These are phyloP conservation scores for Leishmania tarentolae DNA, from an alignment of 208 protist species.

Conservation along the genomic window DNA sequence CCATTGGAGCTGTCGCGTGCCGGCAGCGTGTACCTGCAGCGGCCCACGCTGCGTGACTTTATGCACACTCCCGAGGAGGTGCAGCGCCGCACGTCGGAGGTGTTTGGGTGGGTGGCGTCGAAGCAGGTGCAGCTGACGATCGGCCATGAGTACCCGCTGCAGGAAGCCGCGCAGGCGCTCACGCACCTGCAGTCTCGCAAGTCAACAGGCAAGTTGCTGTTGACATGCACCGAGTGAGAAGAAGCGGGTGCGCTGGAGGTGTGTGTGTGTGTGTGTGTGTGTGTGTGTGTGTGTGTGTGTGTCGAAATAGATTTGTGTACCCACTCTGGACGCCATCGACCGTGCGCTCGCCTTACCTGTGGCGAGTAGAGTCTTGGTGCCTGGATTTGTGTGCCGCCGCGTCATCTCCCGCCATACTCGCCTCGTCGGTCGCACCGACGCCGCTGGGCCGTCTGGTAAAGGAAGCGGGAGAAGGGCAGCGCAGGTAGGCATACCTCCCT, in stretches of 20 bases:
- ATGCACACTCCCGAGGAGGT: constrained; percentile 45
- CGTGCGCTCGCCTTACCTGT: background rate
- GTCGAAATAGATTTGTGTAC: too few species aligned
- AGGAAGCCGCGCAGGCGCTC: constrained; percentile 64
- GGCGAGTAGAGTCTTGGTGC: too few species aligned
- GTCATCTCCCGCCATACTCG: too few species aligned
- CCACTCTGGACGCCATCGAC: background rate
- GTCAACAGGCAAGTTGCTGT: constrained; percentile 59
- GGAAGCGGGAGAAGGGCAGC: too few species aligned
- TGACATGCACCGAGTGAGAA: constrained; percentile 27
- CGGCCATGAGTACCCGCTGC: constrained; percentile 50
- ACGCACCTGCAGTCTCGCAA: constrained; percentile 44
- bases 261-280: background rate
- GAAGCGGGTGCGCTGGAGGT: background rate
- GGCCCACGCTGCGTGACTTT: constrained; percentile 74
- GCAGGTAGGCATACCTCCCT: background rate
- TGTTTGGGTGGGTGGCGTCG: constrained; percentile 63
- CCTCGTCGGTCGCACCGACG: too few species aligned
- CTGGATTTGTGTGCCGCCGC: too few species aligned
- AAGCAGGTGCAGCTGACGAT: constrained; percentile 57
- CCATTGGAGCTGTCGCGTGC: constrained; percentile 57
- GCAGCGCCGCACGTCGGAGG: constrained; percentile 44
- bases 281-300: background rate
- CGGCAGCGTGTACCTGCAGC: constrained; percentile 83
- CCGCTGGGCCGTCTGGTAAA: too few species aligned